Evolutionary conservation across 2,329 filamentous ascomycete genomes (phyloP), one percentile per base, ranked within the genome.

Genomic region (Harringtonia lauricola): DNA sequence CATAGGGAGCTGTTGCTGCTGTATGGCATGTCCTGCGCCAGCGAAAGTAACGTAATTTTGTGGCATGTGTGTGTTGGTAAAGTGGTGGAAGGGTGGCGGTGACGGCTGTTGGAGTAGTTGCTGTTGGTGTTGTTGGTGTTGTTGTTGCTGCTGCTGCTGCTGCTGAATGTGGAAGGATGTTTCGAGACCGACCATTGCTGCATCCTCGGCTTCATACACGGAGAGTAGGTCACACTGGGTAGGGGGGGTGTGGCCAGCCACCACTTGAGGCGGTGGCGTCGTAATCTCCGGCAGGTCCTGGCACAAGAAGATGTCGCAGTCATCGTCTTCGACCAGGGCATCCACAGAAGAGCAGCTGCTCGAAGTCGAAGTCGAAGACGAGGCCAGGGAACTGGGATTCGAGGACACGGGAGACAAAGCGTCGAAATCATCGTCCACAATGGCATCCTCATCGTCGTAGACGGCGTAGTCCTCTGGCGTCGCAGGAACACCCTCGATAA

Each of bases 391-490:
- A 9, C 19, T 44, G 3, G 21, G 21, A 14, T 17, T n/a, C 9
- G 43, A 44, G 3, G 67, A 65, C 17, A 65, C 60, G n/a, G 71
- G 70, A 2, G 73, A 76, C 37, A 70, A 61, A 24, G 71, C 64
- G 18, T 26, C 30, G 12, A 29, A 33, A 26, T 26, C 63, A 41
- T 69, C 64, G 50, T 65, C 61, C 49, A 55, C 51, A 38, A 51
- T 51, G 19, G 56, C 53, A 39, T 57, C 52, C 21, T 53, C 52
- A 9, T 43, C 40, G 5, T 48, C 43, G 10, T 18, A 40, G 7
- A 46, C 33, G 36, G 39, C 44, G 13, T 42, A 26, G 24, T 10
- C 24, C 24, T 6, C 6, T 6, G 6, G 10, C 10, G 24, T 26
- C 24, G 24, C 36, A 10, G 14, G 24, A 10, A 14, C 4, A 18